Percentiles rank a stretch among this genome's conserved stretches.
These are phyloP conservation scores for Arabidopsis arenosa DNA, from an alignment of 345 rosid species.

Conservation along the genomic window DNA sequence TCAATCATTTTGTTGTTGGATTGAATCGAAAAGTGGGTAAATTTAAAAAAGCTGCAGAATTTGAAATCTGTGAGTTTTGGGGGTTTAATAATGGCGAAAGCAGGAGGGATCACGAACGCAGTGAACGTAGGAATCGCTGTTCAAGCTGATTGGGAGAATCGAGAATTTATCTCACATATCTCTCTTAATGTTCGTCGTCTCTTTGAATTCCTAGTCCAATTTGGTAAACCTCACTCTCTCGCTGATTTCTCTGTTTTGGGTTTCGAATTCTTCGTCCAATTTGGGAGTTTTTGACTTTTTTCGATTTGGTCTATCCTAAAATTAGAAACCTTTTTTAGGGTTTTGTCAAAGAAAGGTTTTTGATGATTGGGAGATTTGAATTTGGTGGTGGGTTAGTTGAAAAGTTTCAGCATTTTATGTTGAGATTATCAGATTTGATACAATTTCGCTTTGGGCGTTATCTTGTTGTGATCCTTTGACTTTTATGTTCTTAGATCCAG, in stretches of 20 bases:
- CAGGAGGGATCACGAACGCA: constrained; percentile 97
- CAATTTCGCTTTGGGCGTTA: background rate
- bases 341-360: background rate
- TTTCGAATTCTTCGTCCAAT: background rate
- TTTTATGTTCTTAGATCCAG: constrained; percentile 23
- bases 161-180: constrained; percentile 95
- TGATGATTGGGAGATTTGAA: constrained; percentile 3
- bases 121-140: constrained; percentile 99
- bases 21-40: background rate
- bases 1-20: constrained; percentile 35
- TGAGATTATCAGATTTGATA: background rate
- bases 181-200: constrained; percentile 99
- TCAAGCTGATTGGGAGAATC: constrained; percentile 99
- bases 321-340: constrained; percentile 32
- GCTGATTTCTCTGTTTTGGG: constrained; percentile 17
- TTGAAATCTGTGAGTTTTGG: constrained; percentile 29
- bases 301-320: constrained; percentile 18
- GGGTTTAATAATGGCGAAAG: constrained; percentile 69
- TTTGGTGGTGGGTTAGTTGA: constrained; percentile 26
- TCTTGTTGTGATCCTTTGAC: constrained; percentile 24
- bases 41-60: constrained; percentile 22
- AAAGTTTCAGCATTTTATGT: background rate
- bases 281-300: background rate
- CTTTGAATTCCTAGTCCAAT: constrained; percentile 94
- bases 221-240: constrained; percentile 54